Base-by-base conservation (phyloP, 2,329 filamentous ascomycete species). In the Ophiostoma ips region DNA sequence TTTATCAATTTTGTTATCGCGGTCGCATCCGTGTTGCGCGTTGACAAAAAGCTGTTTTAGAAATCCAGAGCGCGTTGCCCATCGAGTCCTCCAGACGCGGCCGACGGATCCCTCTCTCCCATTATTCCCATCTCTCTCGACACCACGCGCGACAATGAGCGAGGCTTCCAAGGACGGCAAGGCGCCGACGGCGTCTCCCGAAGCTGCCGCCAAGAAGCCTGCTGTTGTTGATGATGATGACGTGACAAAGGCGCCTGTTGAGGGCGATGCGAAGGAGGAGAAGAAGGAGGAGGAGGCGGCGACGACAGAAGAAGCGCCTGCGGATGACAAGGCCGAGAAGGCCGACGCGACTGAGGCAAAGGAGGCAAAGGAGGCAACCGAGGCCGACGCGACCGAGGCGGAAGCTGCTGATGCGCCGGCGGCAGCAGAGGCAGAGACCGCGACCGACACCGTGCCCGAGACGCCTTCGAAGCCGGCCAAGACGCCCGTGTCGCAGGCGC, bases 221-320 rank as follows among this genome's bases (percentile, higher is more conserved):
- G 44, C 19, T 15, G 52, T 31, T n/a, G n/a, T n/a, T n/a, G n/a
- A n/a, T 6, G 40, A 43, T 34, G 43, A 51, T 18, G 49, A 36
- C 31, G 44, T 38, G 28, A 36, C 19, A 24, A 47, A 33, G 24
- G 40, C 58, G 49, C 53, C 58, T 40, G 63, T 62, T 41, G 53
- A 59, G 52, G 61, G 65, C 41, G 53, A 58, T n/a, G n/a, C 50
- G 71, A 8, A 71, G 55, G 78, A 77, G 11, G 84, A 89, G 63
- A 84, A 82, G 21, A 80, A 80, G 71, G 82, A 86, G 40, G 35
- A 50, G 21, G 40, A 46, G 35, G 41, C 35, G 13, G 24, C 18
- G 13, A 34, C 40, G 12, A 21, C 43, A 16, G 36, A 47, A 35
- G 49, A 33, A 30, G 30, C n/a, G 36, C n/a, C 18, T 13, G 37